phyloP scores from a whole-genome alignment of 139 green algal species.

The Chlorella vulgaris region DNA sequence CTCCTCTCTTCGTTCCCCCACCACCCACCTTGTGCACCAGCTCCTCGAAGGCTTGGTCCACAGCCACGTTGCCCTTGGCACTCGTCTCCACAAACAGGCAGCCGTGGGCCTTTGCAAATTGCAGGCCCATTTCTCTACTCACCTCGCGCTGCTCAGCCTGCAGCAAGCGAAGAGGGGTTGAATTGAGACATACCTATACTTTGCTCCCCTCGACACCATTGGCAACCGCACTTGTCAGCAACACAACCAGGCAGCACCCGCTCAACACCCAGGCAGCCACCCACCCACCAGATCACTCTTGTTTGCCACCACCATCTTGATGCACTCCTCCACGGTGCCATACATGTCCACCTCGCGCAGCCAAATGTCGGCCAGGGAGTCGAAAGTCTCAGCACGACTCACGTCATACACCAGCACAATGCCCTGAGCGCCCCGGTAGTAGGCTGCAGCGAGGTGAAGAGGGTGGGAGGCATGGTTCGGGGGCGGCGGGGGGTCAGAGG shows the following conservation, averaged over 20 bases:
- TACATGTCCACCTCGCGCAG: constrained; percentile 96
- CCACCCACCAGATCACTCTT: constrained; percentile 87
- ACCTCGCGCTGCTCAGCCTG: constrained; percentile 79
- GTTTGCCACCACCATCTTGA: constrained; percentile 98
- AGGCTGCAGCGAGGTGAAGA: constrained; percentile 51
- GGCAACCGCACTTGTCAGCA: too few relatives aligned
- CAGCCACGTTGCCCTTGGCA: constrained; percentile 84
- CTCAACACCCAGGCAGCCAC: background rate
- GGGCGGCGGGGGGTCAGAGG: background rate
- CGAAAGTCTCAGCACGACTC: constrained; percentile 88
- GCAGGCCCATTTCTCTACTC: constrained; percentile 68
- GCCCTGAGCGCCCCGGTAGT: constrained; percentile 93
- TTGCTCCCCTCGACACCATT: too few relatives aligned
- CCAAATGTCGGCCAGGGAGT: constrained; percentile 86
- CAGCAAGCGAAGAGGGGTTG: background rate
- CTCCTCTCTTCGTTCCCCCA: background rate
- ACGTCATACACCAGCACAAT: constrained; percentile 95
- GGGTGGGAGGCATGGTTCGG: background rate
- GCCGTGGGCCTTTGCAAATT: constrained; percentile 79
- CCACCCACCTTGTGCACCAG: constrained; percentile 61
- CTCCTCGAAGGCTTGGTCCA: constrained; percentile 89
- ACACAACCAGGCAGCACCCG: background rate
- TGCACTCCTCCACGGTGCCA: constrained; percentile 81
- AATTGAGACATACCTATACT: too few relatives aligned
- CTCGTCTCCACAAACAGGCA: constrained; percentile 94